Conservation (phyloP, 495 filamentous ascomycete species). For the Rhizodiscina lignyota region DNA sequence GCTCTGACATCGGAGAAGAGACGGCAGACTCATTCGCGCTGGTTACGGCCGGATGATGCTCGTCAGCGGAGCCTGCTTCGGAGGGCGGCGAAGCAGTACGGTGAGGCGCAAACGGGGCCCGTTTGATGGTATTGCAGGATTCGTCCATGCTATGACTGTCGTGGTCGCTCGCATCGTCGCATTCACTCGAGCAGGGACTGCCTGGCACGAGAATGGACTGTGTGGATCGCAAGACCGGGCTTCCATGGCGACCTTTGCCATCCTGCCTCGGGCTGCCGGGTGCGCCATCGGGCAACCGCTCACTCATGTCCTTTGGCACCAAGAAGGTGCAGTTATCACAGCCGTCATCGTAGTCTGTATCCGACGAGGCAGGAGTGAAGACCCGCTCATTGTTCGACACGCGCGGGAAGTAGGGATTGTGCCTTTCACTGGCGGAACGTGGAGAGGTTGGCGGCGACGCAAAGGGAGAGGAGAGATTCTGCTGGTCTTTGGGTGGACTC, state of each 20-base stretch:
- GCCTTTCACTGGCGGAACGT: slow-evolving; percentile 2
- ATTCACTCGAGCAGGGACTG: background rate
- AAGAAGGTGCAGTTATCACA: slow-evolving; percentile 44
- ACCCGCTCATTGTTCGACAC: slow-evolving; percentile 7
- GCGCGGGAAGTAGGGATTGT: slow-evolving; percentile 23
- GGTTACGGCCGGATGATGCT: background rate
- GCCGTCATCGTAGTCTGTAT: slow-evolving; percentile 27
- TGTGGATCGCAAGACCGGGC: slow-evolving; percentile 39
- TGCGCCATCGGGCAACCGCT: slow-evolving; percentile 34
- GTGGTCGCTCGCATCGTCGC: slow-evolving; percentile 3
- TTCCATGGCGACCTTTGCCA: slow-evolving; percentile 33
- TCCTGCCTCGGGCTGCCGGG: slow-evolving; percentile 32
- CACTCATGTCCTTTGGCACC: slow-evolving; percentile 36
- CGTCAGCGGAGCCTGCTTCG: background rate
- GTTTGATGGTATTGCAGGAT: background rate
- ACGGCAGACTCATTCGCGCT: background rate
- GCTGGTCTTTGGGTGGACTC: background rate
- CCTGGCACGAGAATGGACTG: slow-evolving; percentile 24
- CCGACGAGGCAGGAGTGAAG: background rate
- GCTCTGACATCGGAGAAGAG: background rate
- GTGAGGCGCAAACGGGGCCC: background rate
- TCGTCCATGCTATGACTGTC: background rate
- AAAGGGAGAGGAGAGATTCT: slow-evolving; percentile 5
- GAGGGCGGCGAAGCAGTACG: background rate
- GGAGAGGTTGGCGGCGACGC: slow-evolving; percentile 46